Evolutionary conservation across 2,329 filamentous ascomycete genomes (phyloP), one percentile per base, ranked within the genome.

Genomic region (Aspergillus japonicus): DNA sequence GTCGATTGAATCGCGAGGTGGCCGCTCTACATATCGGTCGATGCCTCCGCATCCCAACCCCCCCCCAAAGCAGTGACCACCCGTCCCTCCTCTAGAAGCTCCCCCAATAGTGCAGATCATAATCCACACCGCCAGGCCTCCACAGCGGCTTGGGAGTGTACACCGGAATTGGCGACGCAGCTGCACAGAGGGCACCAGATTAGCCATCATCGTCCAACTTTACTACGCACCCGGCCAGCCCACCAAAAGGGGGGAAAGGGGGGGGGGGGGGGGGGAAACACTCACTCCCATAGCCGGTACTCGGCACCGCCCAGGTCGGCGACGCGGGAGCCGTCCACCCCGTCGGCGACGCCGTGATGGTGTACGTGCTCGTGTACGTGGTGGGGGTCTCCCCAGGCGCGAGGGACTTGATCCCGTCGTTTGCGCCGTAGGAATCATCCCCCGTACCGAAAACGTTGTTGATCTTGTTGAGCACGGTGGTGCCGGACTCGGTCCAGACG

Each of bases 361-460:
- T 74, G 29, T 69, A 64, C 2, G 67, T 67, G 47, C 67, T 73
- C 0, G 70, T 73, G 50, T 71, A 75, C 3, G 70, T 42, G 39
- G 23, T 24, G 5, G 51, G 51, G 21, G 35, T 19, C 12, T 2
- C 51, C 6, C 51, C 51, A 5, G 51, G 14, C 2, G 35, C 19
- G 6, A 54, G 51, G 4, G 23, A 12, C 21, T 23, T n/a, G 16
- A 54, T 54, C 7, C 51, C 51, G 1, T 54, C 51, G 23, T 54
- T 42, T 1, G 8, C 12, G 19, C 51, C 61, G 23, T 74, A 69
- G 14, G 64, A 67, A 24, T 69, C 61, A 51, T 75, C 72, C 0
- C 71, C 71, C 1, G 49, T 55, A 2, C 75, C 74, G 48, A 75
- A 77, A 1, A 77, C 63, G 44, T 76, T 77, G 47, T 64, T 72